phyloP scores from a whole-genome alignment of 495 filamentous ascomycete genomes.

The Hyaloscypha hepaticicola region DNA sequence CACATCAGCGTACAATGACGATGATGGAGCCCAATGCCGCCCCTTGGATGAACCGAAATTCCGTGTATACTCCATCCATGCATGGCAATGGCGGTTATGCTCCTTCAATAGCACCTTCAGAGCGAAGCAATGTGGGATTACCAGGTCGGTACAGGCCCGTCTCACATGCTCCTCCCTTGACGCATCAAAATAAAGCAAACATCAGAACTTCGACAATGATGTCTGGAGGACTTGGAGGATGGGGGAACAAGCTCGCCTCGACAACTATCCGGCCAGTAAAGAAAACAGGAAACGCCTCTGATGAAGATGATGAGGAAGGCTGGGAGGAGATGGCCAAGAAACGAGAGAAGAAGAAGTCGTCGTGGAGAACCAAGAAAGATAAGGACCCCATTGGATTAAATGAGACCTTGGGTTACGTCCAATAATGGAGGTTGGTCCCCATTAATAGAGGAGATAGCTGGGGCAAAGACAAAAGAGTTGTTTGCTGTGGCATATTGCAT shows the following conservation, averaged over 20 bases:
- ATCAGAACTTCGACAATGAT: conserved; percentile 47
- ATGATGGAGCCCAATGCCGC: conserved; percentile 70
- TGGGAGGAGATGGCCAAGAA: conserved; percentile 88
- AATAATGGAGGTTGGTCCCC: conserved; percentile 1
- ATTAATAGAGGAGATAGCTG: background rate
- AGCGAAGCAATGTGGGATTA: conserved; percentile 88
- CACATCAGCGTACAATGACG: conserved; percentile 65
- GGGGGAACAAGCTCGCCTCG: conserved; percentile 45
- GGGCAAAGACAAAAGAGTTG: background rate
- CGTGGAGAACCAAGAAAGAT: conserved; percentile 68
- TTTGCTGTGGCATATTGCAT: conserved; percentile 20
- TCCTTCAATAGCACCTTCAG: conserved; percentile 81
- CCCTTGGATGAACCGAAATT: conserved; percentile 45
- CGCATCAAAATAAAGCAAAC: conserved; percentile 36
- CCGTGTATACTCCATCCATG: conserved; percentile 48
- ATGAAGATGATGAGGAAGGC: conserved; percentile 77
- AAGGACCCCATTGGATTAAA: conserved; percentile 41
- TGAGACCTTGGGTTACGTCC: conserved; percentile 26
- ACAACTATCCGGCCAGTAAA: conserved; percentile 29
- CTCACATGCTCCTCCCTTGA: conserved; percentile 49
- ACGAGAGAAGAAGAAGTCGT: conserved; percentile 73
- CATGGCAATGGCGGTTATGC: conserved; percentile 45
- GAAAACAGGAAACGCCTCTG: conserved; percentile 48
- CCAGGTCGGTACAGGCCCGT: conserved; percentile 93
- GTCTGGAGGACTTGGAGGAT: conserved; percentile 49